Percentiles rank a stretch among this genome's conserved stretches.
phyloP scores from a whole-genome alignment of 2,329 filamentous ascomycete genomes.

The Laburnicola sp. region DNA sequence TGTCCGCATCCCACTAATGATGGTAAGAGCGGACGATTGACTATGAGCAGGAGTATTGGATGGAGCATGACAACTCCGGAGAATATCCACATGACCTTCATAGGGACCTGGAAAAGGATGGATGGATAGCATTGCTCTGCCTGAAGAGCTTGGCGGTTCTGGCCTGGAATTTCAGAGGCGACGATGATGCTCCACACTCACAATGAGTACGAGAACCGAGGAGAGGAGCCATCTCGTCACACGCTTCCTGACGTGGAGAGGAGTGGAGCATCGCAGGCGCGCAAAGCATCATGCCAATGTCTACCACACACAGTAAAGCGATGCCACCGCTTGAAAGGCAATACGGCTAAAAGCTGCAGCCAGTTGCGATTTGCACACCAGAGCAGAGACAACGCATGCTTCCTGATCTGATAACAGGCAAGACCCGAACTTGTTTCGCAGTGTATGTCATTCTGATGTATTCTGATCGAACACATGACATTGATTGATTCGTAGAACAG shows the following conservation, averaged over 20 bases:
- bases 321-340: background rate
- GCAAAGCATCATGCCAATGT: slow-evolving; percentile 65
- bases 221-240: background rate
- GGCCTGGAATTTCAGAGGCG: slow-evolving; percentile 76
- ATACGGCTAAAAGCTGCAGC: slow-evolving; percentile 45
- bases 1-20: slow-evolving; percentile 6
- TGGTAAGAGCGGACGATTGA: background rate
- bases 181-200: slow-evolving; percentile 88
- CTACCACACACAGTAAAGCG: slow-evolving; percentile 64
- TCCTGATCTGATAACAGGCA: slow-evolving; percentile 70
- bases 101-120: slow-evolving; percentile 70
- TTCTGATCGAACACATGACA: too few species aligned
- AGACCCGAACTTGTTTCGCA: slow-evolving; percentile 75
- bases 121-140: slow-evolving; percentile 80
- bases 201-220: slow-evolving; percentile 55
- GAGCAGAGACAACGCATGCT: slow-evolving; percentile 67
- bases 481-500: slow-evolving; percentile 52
- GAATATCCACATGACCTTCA: slow-evolving; percentile 76
- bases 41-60: slow-evolving; percentile 68
- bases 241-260: slow-evolving; percentile 9
- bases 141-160: slow-evolving; percentile 72
- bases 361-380: slow-evolving; percentile 70
- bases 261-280: slow-evolving; percentile 70
- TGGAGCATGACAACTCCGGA: slow-evolving; percentile 69
- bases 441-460: slow-evolving; percentile 48